These are phyloP conservation scores for Corchorus olitorius DNA, from an alignment of 345 rosid genomes.

Conservation along the genomic window DNA sequence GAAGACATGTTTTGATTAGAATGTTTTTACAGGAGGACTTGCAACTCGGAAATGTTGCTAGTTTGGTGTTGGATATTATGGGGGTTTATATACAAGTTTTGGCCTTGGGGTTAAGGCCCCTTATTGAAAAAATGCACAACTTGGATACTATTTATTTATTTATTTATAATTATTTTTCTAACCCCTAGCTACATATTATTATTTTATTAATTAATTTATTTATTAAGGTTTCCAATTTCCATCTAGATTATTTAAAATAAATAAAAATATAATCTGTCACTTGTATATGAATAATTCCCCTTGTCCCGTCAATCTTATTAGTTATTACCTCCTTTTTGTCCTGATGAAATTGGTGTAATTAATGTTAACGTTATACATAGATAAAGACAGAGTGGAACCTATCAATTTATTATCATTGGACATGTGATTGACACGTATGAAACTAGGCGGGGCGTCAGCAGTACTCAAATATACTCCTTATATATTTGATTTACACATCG, in stretches of 20 bases:
- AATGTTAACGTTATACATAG: no score
- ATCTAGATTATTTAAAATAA: not conserved
- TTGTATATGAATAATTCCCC: no score
- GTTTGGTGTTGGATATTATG: not conserved
- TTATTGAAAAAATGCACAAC: not conserved
- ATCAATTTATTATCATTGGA: no score
- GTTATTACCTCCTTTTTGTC: no score
- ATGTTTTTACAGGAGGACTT: not conserved
- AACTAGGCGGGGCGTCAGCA: no score
- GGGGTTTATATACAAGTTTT: constrained; percentile 33
- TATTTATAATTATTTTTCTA: not conserved
- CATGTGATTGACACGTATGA: no score
- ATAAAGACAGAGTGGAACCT: no score
- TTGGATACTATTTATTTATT: not conserved
- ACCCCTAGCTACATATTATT: no score
- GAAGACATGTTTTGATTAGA: not conserved
- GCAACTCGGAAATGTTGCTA: constrained; percentile 41
- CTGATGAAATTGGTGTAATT: no score
- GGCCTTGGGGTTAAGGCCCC: not conserved
- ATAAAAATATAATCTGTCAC: not conserved
- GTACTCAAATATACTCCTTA: no score
- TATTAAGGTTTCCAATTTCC: not conserved
- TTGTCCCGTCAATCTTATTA: no score
- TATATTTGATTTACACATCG: not conserved
- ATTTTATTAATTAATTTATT: not conserved